Evolutionary conservation across 352 stramenopile species (phyloP), one percentile per base, ranked within the genome.

Genomic region (Paralagenidium karlingii): DNA sequence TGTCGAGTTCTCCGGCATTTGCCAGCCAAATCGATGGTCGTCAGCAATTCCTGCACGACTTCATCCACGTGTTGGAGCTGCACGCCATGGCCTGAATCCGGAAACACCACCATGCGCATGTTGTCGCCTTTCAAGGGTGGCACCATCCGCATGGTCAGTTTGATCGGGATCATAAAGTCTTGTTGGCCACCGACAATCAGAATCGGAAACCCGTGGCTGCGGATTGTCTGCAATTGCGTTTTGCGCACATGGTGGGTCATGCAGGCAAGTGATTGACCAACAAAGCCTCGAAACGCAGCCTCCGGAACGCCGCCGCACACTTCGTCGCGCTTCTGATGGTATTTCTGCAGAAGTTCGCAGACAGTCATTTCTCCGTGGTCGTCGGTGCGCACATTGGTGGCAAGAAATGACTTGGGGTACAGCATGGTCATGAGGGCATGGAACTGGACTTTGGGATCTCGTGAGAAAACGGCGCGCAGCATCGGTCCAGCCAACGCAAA

Each of bases 11-110:
- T n/a, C n/a, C n/a, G n/a, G n/a, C n/a, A n/a, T n/a, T n/a, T n/a
- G n/a, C n/a, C n/a, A n/a, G n/a, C n/a, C n/a, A n/a, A n/a, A n/a
- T n/a, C n/a, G 24, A 66, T 39, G 1, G 50, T 59, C 8, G 27
- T 49, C 15, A 60, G 34, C 2, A 60, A 8, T 13, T 64, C 55
- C 5, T 28, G 38, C 4, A 51, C 55, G 28, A 78, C 45, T 25
- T 63, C 61, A 21, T 70, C 53, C 11, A 68, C 47, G 43, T 65
- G 51, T 43, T 78, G 61, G 6, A 68, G 20, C 32, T 62, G 53
- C 30, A 67, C 53, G 19, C 37, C 61, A 43, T 78, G 64, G 2
- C 64, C 64, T 0, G 58, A 56, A 34, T 63, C 47, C 5, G 66
- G 45, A 22, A 64, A 71, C 18, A 78, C 34, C 31, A 67, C 37